Percentiles rank a stretch among this genome's conserved stretches.
Conservation (phyloP, 129 eudicot genomes). For the Helichrysum umbraculigerum region DNA sequence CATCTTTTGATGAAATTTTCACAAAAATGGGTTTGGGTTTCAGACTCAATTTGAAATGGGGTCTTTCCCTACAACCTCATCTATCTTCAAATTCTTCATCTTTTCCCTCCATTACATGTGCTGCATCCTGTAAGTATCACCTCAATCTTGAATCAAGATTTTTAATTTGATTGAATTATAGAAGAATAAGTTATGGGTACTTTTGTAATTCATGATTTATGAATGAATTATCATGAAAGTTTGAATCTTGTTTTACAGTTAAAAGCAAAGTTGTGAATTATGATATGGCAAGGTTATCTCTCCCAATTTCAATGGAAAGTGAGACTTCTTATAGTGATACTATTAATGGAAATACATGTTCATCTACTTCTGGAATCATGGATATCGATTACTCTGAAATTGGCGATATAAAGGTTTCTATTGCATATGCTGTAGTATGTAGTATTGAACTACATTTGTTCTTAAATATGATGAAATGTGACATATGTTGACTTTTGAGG, state of each 20-base stretch:
- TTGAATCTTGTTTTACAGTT: slow-evolving; percentile 43
- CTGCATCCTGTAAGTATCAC: slow-evolving; percentile 58
- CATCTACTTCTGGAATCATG: slow-evolving; percentile 43
- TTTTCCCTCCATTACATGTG: slow-evolving; percentile 47
- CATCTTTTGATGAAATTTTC: slow-evolving; percentile 34
- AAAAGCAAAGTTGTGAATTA: slow-evolving; percentile 49
- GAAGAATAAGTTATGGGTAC: not conserved
- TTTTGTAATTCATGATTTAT: not conserved
- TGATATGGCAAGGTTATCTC: slow-evolving; percentile 45
- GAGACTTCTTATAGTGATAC: slow-evolving; percentile 45
- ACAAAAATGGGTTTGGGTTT: slow-evolving; percentile 47
- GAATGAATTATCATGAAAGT: not conserved
- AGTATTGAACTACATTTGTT: not conserved
- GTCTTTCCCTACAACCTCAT: slow-evolving; percentile 54
- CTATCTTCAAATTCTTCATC: slow-evolving; percentile 50
- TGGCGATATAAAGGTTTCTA: slow-evolving; percentile 42
- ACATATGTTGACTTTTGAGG: slow-evolving; percentile 11
- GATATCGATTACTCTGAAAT: slow-evolving; percentile 54
- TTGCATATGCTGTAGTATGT: not conserved
- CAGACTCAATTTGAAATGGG: slow-evolving; percentile 71
- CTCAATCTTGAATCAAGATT: not conserved
- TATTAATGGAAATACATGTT: slow-evolving; percentile 37
- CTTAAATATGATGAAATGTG: not conserved
- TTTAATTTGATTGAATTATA: slow-evolving; percentile 2
- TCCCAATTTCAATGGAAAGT: slow-evolving; percentile 39